These are phyloP conservation scores for Furcasterigmium furcatum DNA, from an alignment of 2,329 filamentous ascomycete genomes.

Conservation along the genomic window DNA sequence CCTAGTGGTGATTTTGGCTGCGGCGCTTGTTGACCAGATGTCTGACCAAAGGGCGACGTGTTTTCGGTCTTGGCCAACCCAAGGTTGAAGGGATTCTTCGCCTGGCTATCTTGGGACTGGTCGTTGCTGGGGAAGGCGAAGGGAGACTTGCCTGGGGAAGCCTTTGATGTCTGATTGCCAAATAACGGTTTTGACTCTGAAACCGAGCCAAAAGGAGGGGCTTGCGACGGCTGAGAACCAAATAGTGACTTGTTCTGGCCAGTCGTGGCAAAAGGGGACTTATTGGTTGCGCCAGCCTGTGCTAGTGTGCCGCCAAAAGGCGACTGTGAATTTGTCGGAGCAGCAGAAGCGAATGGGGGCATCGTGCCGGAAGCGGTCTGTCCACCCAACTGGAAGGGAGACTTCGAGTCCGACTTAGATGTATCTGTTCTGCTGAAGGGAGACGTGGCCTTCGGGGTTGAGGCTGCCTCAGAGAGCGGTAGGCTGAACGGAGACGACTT, in stretches of 20 bases:
- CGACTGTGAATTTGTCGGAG: too few species aligned
- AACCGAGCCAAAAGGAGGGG: too few species aligned
- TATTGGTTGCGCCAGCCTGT: neutral
- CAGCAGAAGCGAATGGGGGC: too few species aligned
- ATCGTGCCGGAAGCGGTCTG: too few species aligned
- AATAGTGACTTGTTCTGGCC: neutral
- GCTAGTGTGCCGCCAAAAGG: too few species aligned
- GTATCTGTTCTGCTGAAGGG: too few species aligned
- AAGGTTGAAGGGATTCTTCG: conserved; percentile 1
- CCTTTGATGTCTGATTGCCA: neutral
- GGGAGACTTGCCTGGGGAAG: neutral
- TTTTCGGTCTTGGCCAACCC: neutral
- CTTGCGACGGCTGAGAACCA: neutral
- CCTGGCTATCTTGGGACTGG: neutral
- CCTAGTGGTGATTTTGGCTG: conserved; percentile 26
- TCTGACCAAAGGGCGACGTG: neutral
- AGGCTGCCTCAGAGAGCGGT: too few species aligned
- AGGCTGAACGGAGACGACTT: too few species aligned
- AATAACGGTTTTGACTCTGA: neutral
- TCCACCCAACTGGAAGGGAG: too few species aligned
- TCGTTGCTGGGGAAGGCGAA: neutral
- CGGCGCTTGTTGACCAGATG: conserved; percentile 6
- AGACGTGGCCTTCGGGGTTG: too few species aligned
- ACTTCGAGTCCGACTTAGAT: too few species aligned
- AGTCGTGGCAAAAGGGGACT: neutral